phyloP scores from a whole-genome alignment of 495 filamentous ascomycete genomes.

The Physcia stellaris region DNA sequence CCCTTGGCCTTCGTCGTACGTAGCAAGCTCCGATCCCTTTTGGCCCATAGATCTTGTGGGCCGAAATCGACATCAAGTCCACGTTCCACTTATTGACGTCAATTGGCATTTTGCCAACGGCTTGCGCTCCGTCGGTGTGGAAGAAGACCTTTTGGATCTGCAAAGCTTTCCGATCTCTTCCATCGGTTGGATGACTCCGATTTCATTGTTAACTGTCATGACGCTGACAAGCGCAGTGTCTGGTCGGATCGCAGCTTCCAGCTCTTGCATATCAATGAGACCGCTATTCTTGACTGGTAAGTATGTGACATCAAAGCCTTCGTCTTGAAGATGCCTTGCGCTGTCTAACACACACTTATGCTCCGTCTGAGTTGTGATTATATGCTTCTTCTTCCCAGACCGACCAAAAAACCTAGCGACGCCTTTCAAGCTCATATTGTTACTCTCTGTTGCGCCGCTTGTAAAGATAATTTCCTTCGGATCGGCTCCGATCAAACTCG shows the following conservation, averaged over 20 bases:
- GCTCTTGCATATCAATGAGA: constrained; percentile 66
- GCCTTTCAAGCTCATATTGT: constrained; percentile 99
- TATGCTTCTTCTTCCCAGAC: constrained; percentile 92
- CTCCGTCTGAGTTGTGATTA: constrained; percentile 93
- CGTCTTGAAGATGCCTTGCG: constrained; percentile 90
- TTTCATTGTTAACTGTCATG: constrained; percentile 99
- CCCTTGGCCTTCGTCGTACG: constrained; percentile 78
- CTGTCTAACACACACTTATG: constrained; percentile 98
- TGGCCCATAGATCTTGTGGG: constrained; percentile 96
- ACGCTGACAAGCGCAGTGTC: constrained; percentile 88
- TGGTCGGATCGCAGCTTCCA: constrained; percentile 83
- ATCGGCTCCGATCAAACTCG: constrained; percentile 80
- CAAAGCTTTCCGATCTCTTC: constrained; percentile 90
- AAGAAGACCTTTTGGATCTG: constrained; percentile 89
- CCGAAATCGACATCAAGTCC: constrained; percentile 97
- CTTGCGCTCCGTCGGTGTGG: constrained; percentile 95
- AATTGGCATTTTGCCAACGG: constrained; percentile 91
- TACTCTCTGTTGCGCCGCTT: constrained; percentile 93
- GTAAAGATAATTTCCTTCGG: constrained; percentile 98
- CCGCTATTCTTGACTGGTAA: constrained; percentile 78
- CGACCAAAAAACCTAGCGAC: constrained; percentile 89
- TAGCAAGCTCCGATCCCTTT: constrained; percentile 96
- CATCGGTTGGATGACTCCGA: constrained; percentile 91
- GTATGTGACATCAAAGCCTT: constrained; percentile 93
- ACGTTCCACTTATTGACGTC: constrained; percentile 96